These are phyloP conservation scores for Raffaelea albimanens DNA, from an alignment of 2,329 filamentous ascomycete species.

Conservation along the genomic window DNA sequence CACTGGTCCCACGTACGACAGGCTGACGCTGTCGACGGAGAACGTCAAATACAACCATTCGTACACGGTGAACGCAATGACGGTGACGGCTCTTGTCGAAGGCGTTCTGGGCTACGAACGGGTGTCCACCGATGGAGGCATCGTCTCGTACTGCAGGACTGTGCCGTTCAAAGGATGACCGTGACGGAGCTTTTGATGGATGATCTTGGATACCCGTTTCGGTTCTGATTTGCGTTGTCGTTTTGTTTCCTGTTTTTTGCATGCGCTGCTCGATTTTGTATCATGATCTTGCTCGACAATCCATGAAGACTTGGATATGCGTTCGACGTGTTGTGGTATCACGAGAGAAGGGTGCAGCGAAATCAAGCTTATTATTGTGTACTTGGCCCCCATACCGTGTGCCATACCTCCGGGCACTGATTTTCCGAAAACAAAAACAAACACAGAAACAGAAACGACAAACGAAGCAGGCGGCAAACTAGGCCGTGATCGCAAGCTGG, in stretches of 20 bases:
- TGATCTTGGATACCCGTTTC: too few relatives aligned
- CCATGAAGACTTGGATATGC: too few relatives aligned
- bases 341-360: too few relatives aligned
- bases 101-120: slow-evolving; percentile 34
- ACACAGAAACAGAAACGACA: neutral
- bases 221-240: too few relatives aligned
- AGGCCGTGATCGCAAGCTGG: slow-evolving; percentile 4
- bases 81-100: slow-evolving; percentile 36
- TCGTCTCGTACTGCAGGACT: slow-evolving; percentile 11
- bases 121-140: slow-evolving; percentile 12
- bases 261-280: neutral
- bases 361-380: too few relatives aligned
- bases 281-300: too few relatives aligned
- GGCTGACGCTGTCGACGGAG: slow-evolving; percentile 27
- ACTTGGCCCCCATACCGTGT: too few relatives aligned
- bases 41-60: slow-evolving; percentile 18
- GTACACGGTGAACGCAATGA: slow-evolving; percentile 29
- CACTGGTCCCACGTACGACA: slow-evolving; percentile 32
- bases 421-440: neutral
- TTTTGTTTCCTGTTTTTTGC: neutral
- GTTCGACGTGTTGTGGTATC: too few relatives aligned
- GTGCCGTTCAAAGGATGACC: slow-evolving; percentile 5
- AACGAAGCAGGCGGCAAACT: slow-evolving; percentile 2
- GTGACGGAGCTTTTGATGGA: too few relatives aligned
- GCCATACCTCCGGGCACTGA: too few relatives aligned